A percentile compares a stretch with the other conserved stretches of the same genome.
phyloP scores from a whole-genome alignment of 768 basidiomycete species.

The Gymnopilus dilepis region DNA sequence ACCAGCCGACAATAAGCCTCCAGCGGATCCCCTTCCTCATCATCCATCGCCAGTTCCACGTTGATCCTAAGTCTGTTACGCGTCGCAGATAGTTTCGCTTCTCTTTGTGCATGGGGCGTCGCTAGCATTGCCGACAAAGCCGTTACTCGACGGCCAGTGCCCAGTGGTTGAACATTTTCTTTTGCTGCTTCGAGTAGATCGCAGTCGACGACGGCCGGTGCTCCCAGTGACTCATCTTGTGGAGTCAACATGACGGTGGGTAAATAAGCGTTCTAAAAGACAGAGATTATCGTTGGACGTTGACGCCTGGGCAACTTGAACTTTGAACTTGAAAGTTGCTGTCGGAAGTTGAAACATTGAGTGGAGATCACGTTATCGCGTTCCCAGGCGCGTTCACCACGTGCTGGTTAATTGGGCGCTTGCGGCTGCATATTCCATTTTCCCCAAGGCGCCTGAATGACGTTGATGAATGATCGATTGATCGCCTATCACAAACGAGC shows the following conservation, averaged over 20 bases:
- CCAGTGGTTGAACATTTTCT: conserved; percentile 86
- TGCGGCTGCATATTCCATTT: conserved; percentile 10
- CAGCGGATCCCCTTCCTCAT: conserved; percentile 81
- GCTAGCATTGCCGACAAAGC: conserved; percentile 74
- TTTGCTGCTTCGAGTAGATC: conserved; percentile 84
- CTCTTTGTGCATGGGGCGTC: conserved; percentile 80
- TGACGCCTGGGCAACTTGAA: too few relatives aligned
- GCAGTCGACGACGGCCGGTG: conserved; percentile 69
- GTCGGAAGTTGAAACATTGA: too few relatives aligned
- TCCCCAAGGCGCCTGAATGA: conserved; percentile 3
- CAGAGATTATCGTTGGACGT: not conserved
- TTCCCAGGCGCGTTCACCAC: not conserved
- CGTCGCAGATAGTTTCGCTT: conserved; percentile 67
- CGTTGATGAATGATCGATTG: not conserved
- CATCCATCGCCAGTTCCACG: conserved; percentile 77
- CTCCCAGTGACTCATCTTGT: conserved; percentile 50
- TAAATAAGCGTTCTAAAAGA: not conserved
- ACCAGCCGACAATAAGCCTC: conserved; percentile 89
- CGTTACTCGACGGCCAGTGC: conserved; percentile 78
- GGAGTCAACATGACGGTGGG: not conserved
- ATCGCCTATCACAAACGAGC: too few relatives aligned
- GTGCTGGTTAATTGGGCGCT: not conserved
- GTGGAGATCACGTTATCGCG: not conserved
- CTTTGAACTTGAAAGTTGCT: too few relatives aligned
- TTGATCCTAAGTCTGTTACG: conserved; percentile 74